Evolutionary conservation across 169 alveolate genomes (phyloP), one percentile per base, ranked within the genome.

Genomic region (Plasmodium fragile): DNA sequence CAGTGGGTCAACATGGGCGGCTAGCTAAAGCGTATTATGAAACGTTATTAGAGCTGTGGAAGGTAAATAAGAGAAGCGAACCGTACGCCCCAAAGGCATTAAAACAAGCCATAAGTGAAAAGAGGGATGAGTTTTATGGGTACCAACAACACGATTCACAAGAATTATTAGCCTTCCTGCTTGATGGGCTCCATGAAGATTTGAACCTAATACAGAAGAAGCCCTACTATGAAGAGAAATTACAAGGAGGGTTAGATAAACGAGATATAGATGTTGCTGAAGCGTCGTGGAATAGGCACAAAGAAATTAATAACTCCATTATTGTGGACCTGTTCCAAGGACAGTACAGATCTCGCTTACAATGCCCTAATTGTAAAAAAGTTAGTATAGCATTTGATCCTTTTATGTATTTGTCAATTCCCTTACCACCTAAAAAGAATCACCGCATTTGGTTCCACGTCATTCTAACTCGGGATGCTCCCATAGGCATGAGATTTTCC

Each of bases 111-210:
- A 95, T 98, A 72, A 97, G 97, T 49, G 96, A 96, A 34, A 95
- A 96, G 82, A 97, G 97, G 18, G 95, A 96, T 77, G 97, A 96
- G 92, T 98, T 98, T 92, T 95, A 95, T n/a, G 99, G 99, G 30
- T 97, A 92, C 92, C 91, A 94, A 18, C 98, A 98, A 93, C 97
- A 98, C 79, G 99, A 98, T 95, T 96, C 99, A 5, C 98, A 97
- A 75, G 99, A 98, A 92, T 92, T 97, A n/a, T 70, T 98, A 49
- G 96, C 96, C 69, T 98, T 95, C 93, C 95, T 97, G 59, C 83
- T 98, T 22, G 99, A 98, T 95, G 97, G 97, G 18, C 82, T 98
- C 69, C 99, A 98, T 93, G 99, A 98, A 92, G 99, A 98, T 92
- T 94, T 98, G 73, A 98, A 98, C 91, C 94, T 98, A 92, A 98